Evolutionary conservation across 78 protist species (phyloP).

Genomic region (Guillardia theta): DNA sequence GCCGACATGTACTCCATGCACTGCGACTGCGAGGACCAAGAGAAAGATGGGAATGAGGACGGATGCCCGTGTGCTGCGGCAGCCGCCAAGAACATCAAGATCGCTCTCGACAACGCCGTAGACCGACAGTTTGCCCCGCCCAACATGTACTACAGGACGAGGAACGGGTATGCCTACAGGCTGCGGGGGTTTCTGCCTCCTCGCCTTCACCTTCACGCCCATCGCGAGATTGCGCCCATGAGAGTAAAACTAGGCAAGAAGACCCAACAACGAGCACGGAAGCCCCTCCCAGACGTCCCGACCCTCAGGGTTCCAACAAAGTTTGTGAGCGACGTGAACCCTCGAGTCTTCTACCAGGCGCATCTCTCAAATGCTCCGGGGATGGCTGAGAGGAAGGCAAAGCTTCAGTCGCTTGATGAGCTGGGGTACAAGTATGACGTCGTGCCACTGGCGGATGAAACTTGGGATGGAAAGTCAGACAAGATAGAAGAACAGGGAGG

Average conservation of each 20-base stretch:
- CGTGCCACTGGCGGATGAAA: too few relatives aligned
- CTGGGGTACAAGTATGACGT: too few relatives aligned
- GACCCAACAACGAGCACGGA: background rate
- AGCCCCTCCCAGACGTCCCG: background rate
- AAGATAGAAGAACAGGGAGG: background rate
- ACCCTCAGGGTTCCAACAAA: background rate
- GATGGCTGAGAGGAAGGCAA: background rate
- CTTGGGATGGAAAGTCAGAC: too few relatives aligned
- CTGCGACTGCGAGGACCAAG: background rate
- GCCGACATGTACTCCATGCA: background rate
- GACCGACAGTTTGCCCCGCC: background rate
- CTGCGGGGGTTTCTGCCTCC: background rate
- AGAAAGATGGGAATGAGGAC: too few relatives aligned
- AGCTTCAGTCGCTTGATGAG: background rate
- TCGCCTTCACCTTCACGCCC: background rate
- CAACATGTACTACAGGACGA: slow-evolving; percentile 7
- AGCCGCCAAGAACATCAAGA: background rate
- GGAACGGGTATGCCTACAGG: background rate
- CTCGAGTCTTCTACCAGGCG: background rate
- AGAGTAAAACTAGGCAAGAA: too few relatives aligned
- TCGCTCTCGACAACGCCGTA: background rate
- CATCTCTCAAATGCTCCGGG: background rate
- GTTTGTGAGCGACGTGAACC: background rate
- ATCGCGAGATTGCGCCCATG: background rate
- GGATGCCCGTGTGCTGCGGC: background rate